Percentiles rank a stretch among this genome's conserved stretches.
Conservation (phyloP, 1,284 basidiomycete genomes). For the Megacollybia platyphylla region DNA sequence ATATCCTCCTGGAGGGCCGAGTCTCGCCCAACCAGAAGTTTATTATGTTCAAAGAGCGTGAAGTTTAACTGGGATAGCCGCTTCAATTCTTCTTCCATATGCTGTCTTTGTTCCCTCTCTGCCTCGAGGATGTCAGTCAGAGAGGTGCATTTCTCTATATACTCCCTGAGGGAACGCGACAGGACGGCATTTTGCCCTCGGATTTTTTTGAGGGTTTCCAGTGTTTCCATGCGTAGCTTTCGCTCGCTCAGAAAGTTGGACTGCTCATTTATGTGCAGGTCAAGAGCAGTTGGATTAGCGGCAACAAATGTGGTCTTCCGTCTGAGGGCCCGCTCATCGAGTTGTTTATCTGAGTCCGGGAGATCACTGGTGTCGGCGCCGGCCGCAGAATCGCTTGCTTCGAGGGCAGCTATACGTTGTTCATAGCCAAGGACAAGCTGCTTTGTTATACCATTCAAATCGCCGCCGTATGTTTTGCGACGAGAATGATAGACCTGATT, state of each 20-base stretch:
- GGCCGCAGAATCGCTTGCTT: slow-evolving; percentile 8
- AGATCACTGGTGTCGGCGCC: too few relatives aligned
- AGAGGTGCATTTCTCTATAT: slow-evolving; percentile 9
- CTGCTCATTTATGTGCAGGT: slow-evolving; percentile 7
- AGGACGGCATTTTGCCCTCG: slow-evolving; percentile 12
- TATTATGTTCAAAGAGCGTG: slow-evolving; percentile 14
- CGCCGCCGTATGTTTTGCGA: slow-evolving; percentile 12
- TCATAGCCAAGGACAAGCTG: slow-evolving; percentile 11
- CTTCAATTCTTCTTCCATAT: slow-evolving; percentile 10
- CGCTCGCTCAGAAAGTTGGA: slow-evolving; percentile 12
- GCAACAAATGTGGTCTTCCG: not conserved
- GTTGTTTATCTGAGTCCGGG: too few relatives aligned
- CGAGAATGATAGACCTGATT: slow-evolving; percentile 5
- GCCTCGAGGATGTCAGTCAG: slow-evolving; percentile 10
- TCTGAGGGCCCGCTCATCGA: slow-evolving; percentile 10
- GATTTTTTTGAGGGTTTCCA: slow-evolving; percentile 13
- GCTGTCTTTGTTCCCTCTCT: slow-evolving; percentile 10
- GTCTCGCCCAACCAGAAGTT: slow-evolving; percentile 12
- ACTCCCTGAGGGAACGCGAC: slow-evolving; percentile 11
- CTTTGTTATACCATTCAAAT: slow-evolving; percentile 8
- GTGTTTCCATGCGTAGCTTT: slow-evolving; percentile 11
- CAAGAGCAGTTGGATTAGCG: slow-evolving; percentile 6
- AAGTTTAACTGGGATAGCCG: slow-evolving; percentile 10
- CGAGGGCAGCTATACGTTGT: slow-evolving; percentile 12
- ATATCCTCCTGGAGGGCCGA: slow-evolving; percentile 12